Base-by-base conservation (phyloP, 768 basidiomycete species). In the Auricularia cornea region DNA sequence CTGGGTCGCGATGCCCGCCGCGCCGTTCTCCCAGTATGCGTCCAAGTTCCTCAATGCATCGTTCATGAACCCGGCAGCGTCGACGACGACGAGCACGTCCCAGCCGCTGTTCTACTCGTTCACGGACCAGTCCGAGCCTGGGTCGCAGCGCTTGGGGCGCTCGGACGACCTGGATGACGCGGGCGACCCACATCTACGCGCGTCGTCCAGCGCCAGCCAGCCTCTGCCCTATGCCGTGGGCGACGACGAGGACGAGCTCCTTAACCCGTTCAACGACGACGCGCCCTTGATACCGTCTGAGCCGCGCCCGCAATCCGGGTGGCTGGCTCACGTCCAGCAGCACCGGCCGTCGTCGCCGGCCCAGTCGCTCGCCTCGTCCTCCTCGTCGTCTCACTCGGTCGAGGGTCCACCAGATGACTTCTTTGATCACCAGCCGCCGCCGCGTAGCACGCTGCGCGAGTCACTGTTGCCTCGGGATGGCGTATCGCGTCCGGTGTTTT, bases 61-160 rank as follows among this genome's bases (percentile, higher is more conserved):
- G 28, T 59, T 63, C 30, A 23, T 84, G 69, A 80, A 76, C 64
- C 77, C 79, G 62, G 71, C 66, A 31, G 69, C 72, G 63, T 78
- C 83, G 40, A 83, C 81, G 68, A 75, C 83, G 69, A 81, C 83
- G 44, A 82, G 84, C 26, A 85, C 85, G 41, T 79, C 78, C 40
- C 89, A 90, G 74, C 90, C 91, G 61, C 83, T 93, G 73, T 93
- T 93, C 80, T 93, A 89, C 80, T 92, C 90, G 23, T 92, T 92
- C 74, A 61, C 51, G 26, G 61, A 65, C 26, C 86, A 86, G 54
- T 90, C 89, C 66, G 88, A 90, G 76, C 81, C 85, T 61, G 88
- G 69, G 77, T 61, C 75, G 80, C 66, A 70, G 70, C 70, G 72
- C 60, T 69, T 72, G 64, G 73, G 71, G 23, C 73, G 71, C 48